phyloP scores from a whole-genome alignment of 75 land plant species.

The Pseudotsuga menziesii region DNA sequence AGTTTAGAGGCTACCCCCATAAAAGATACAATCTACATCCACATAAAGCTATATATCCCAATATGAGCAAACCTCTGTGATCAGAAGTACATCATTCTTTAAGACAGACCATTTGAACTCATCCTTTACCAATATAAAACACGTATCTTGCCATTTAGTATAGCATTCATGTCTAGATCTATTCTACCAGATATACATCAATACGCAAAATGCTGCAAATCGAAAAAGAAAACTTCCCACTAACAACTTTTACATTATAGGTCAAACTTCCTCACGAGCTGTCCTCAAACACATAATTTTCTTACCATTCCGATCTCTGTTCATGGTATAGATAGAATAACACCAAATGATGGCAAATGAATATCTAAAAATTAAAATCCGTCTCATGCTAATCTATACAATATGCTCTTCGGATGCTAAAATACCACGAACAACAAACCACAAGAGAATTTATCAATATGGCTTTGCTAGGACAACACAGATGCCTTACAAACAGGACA shows the following conservation, averaged over 20 bases:
- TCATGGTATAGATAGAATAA: not conserved
- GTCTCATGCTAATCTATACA: slow-evolving; percentile 3
- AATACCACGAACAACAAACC: not conserved
- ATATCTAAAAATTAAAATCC: not conserved
- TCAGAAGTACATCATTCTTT: not conserved
- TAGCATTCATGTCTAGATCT: not conserved
- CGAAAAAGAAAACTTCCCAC: not conserved
- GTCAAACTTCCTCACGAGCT: too few relatives aligned
- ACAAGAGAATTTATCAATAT: not conserved
- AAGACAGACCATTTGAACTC: not conserved
- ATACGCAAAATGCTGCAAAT: not conserved
- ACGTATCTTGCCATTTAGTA: slow-evolving; percentile 1
- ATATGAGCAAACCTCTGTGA: not conserved
- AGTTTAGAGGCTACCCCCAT: not conserved
- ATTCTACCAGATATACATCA: not conserved
- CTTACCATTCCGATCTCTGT: not conserved
- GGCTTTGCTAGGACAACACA: slow-evolving; percentile 12
- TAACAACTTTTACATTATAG: not conserved
- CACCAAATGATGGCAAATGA: not conserved
- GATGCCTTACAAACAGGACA: slow-evolving; percentile 79
- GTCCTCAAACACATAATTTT: not conserved
- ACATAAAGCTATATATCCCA: not conserved
- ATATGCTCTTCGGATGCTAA: slow-evolving; percentile 1
- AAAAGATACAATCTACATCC: not conserved
- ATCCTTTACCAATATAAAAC: slow-evolving; percentile 3